phyloP scores from a whole-genome alignment of 2,329 filamentous ascomycete genomes.

The Sclerotinia glacialis region DNA sequence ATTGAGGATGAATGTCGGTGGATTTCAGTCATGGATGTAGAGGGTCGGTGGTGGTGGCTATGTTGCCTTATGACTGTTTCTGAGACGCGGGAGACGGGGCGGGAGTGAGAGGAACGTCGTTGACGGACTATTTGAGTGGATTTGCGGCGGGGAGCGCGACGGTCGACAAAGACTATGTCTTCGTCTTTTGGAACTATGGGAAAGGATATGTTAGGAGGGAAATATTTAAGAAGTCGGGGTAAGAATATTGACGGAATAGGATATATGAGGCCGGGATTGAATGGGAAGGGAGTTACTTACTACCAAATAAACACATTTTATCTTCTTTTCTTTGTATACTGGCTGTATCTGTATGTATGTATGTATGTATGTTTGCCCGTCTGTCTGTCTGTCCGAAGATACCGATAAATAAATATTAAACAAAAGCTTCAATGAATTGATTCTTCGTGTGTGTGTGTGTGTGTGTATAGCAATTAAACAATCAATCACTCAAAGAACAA shows the following conservation, averaged over 20 bases:
- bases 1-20: constrained; percentile 10
- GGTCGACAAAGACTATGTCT: constrained; percentile 21
- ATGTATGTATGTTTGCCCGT: too few relatives aligned
- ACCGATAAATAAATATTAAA: not conserved
- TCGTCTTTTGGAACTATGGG: constrained; percentile 19
- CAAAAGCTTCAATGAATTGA: not conserved
- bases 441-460: not conserved
- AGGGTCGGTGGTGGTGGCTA: not conserved
- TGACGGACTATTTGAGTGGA: constrained; percentile 1
- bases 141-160: constrained; percentile 6
- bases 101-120: not conserved
- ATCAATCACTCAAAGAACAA: not conserved
- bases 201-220: not conserved
- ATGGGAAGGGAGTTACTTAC: not conserved
- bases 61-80: constrained; percentile 20
- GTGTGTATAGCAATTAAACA: not conserved
- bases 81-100: constrained; percentile 18
- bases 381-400: not conserved
- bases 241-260: not conserved
- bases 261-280: not conserved
- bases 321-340: not conserved
- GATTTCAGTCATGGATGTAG: constrained; percentile 6
- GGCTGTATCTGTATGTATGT: not conserved
- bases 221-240: too few relatives aligned
- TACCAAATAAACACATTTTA: constrained; percentile 8